Conservation (phyloP, 2,329 filamentous ascomycete genomes). For the Fusarium sp. region DNA sequence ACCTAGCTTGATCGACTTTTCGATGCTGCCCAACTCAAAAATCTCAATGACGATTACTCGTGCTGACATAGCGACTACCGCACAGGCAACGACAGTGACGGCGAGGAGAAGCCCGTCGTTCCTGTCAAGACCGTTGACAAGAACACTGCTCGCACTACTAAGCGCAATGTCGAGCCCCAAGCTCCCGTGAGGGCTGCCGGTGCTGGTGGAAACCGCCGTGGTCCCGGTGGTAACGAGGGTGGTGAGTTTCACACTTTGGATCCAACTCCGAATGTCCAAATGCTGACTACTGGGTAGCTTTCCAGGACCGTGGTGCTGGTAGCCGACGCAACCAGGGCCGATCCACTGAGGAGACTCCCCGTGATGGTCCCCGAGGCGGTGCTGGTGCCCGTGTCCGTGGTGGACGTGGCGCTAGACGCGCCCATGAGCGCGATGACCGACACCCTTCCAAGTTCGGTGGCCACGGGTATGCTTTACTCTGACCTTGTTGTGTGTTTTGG, state of each 20-base stretch:
- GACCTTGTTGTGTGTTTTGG: neutral
- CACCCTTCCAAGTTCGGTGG: constrained; percentile 60
- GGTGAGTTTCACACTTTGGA: constrained; percentile 68
- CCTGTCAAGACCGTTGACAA: constrained; percentile 93
- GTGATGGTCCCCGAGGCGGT: constrained; percentile 69
- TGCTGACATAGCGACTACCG: constrained; percentile 39
- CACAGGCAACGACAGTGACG: constrained; percentile 70
- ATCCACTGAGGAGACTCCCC: constrained; percentile 75
- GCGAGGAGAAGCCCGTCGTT: constrained; percentile 78
- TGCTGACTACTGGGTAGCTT: constrained; percentile 67
- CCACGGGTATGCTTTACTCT: constrained; percentile 58
- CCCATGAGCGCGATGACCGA: constrained; percentile 68
- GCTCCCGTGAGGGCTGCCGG: constrained; percentile 65
- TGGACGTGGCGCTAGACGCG: constrained; percentile 66
- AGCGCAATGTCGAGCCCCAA: constrained; percentile 87
- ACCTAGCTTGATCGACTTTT: constrained; percentile 37
- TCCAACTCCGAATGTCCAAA: constrained; percentile 5
- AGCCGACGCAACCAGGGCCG: constrained; percentile 84
- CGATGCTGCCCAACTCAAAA: constrained; percentile 30
- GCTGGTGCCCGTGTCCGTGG: constrained; percentile 73
- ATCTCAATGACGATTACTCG: constrained; percentile 36
- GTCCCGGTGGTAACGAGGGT: constrained; percentile 82
- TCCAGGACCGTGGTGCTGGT: constrained; percentile 89
- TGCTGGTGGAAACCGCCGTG: constrained; percentile 62
- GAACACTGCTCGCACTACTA: constrained; percentile 77